Conservation (phyloP, 2,329 filamentous ascomycete genomes). For the Cladosporium sp. region DNA sequence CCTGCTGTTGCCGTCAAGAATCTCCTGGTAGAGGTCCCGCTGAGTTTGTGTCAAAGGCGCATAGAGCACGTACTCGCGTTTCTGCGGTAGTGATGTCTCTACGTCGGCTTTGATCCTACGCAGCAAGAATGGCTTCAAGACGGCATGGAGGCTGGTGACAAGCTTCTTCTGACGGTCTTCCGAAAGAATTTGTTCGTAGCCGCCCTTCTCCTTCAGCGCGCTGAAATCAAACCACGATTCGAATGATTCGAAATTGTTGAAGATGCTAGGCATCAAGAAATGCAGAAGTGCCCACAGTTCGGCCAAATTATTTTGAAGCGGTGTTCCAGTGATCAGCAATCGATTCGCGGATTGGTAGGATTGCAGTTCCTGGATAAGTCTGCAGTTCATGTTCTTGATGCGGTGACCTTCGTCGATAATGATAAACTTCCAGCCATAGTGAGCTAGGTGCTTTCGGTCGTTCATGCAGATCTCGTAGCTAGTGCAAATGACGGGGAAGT, state of each 20-base stretch:
- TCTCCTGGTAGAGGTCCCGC: slow-evolving; percentile 81
- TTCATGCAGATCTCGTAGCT: slow-evolving; percentile 95
- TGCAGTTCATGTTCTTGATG: slow-evolving; percentile 93
- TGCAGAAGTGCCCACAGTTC: slow-evolving; percentile 94
- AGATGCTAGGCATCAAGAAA: slow-evolving; percentile 86
- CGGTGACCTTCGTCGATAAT: slow-evolving; percentile 97
- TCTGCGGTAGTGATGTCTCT: slow-evolving; percentile 84
- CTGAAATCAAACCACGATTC: slow-evolving; percentile 97
- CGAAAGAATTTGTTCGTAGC: slow-evolving; percentile 70
- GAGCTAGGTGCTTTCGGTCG: slow-evolving; percentile 72
- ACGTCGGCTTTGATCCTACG: slow-evolving; percentile 90
- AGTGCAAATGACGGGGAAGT: slow-evolving; percentile 89
- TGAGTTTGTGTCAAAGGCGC: slow-evolving; percentile 88
- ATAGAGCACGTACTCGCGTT: slow-evolving; percentile 92
- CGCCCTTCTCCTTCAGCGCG: slow-evolving; percentile 75
- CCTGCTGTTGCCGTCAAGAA: slow-evolving; percentile 49
- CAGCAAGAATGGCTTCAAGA: slow-evolving; percentile 84
- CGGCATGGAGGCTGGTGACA: slow-evolving; percentile 83
- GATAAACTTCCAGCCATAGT: slow-evolving; percentile 94
- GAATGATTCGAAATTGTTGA: slow-evolving; percentile 87
- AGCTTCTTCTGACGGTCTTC: slow-evolving; percentile 72
- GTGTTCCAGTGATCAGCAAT: slow-evolving; percentile 88
- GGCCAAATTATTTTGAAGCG: slow-evolving; percentile 88
- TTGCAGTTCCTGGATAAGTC: slow-evolving; percentile 80
- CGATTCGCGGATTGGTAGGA: slow-evolving; percentile 86